Evolutionary conservation across 2,329 filamentous ascomycete genomes (phyloP).

Genomic region (Ilyonectria robusta): DNA sequence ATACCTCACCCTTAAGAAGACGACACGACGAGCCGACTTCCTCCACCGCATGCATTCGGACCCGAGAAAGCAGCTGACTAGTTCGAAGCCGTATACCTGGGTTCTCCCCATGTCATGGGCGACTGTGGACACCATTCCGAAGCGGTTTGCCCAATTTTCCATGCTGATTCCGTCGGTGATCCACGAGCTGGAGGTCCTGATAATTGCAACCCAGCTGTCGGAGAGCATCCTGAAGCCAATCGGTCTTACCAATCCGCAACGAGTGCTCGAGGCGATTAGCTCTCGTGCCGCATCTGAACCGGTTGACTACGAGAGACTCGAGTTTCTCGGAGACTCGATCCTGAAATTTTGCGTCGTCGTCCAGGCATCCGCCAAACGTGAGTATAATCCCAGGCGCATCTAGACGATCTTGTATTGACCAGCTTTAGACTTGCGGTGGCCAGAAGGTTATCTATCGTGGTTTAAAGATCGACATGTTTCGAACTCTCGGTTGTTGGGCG

Average conservation of each 20-base stretch:
- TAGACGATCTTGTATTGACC: conserved; percentile 7
- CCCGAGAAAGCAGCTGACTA: conserved; percentile 37
- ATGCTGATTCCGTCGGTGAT: conserved; percentile 81
- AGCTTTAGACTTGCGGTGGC: conserved; percentile 72
- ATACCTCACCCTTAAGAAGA: conserved; percentile 64
- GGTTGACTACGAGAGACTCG: conserved; percentile 84
- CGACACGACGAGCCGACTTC: conserved; percentile 72
- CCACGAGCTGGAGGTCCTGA: conserved; percentile 75
- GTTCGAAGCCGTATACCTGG: conserved; percentile 59
- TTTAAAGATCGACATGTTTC: conserved; percentile 80
- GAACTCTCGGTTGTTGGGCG: conserved; percentile 79
- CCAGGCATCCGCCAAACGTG: conserved; percentile 71
- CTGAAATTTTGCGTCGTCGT: conserved; percentile 82
- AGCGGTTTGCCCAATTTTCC: conserved; percentile 63
- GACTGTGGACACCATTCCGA: conserved; percentile 63
- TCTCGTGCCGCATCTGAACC: conserved; percentile 71
- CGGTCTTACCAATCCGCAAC: conserved; percentile 64
- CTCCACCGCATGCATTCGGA: conserved; percentile 59
- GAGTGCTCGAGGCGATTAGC: conserved; percentile 79
- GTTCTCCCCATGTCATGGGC: conserved; percentile 65
- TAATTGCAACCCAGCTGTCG: conserved; percentile 74
- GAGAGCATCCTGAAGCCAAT: conserved; percentile 56
- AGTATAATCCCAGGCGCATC: conserved; percentile 40
- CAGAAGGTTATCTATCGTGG: conserved; percentile 81
- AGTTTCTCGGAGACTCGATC: conserved; percentile 89